Evolutionary conservation across 352 stramenopile genomes (phyloP).

Genomic region (Pythium aphanidermatum): DNA sequence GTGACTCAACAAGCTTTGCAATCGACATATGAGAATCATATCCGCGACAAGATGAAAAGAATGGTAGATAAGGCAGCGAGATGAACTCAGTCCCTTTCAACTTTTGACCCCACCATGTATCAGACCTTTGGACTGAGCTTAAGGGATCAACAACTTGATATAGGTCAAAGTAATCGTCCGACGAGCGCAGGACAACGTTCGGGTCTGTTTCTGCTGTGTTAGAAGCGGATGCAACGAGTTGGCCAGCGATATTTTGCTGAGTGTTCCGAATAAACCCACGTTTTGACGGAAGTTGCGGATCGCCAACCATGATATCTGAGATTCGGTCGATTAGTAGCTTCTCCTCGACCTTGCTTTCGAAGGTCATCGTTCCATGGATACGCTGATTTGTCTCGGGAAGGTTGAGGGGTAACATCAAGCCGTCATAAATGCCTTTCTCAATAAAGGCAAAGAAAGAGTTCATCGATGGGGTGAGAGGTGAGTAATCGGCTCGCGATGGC

Average conservation of each 20-base stretch:
- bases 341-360: constrained; percentile 67
- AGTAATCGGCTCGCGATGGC: constrained; percentile 73
- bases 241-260: constrained; percentile 48
- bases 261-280: constrained; percentile 51
- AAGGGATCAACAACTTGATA: constrained; percentile 38
- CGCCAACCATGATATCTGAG: constrained; percentile 89
- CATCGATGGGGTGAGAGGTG: constrained; percentile 38
- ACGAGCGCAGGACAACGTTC: constrained; percentile 22
- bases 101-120: constrained; percentile 77
- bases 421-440: constrained; percentile 63
- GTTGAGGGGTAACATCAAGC: constrained; percentile 92
- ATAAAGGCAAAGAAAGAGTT: constrained; percentile 84
- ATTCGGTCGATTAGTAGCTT: constrained; percentile 88
- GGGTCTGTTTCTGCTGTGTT: constrained; percentile 9
- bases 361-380: constrained; percentile 42
- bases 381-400: constrained; percentile 72
- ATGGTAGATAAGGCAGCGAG: constrained; percentile 93
- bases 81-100: constrained; percentile 59
- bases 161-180: constrained; percentile 53
- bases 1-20: constrained; percentile 91
- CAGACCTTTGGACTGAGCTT: constrained; percentile 31
- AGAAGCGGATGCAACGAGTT: constrained; percentile 17
- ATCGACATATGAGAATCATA: constrained; percentile 94
- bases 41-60: constrained; percentile 93
- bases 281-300: constrained; percentile 56